phyloP scores from a whole-genome alignment of 495 filamentous ascomycete species.

The Hyaloscypha variabilis region DNA sequence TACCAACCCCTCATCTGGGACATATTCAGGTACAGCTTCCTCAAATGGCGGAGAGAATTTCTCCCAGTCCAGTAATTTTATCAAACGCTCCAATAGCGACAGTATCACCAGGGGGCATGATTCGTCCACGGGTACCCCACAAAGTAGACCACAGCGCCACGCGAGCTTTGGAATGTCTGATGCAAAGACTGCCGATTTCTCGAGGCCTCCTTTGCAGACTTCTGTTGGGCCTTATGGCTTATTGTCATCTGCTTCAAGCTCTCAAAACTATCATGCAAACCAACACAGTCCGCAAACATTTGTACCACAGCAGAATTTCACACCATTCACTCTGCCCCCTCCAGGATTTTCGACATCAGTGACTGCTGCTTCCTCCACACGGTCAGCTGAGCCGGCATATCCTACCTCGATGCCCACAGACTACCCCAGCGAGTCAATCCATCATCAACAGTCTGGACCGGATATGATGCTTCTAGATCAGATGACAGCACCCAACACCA shows the following conservation, averaged over 20 bases:
- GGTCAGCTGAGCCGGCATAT: constrained; percentile 27
- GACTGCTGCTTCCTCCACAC: constrained; percentile 23
- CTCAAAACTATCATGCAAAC: constrained; percentile 44
- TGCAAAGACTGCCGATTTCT: constrained; percentile 27
- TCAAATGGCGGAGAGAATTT: constrained; percentile 26
- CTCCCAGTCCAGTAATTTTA: constrained; percentile 19
- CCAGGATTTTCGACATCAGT: constrained; percentile 38
- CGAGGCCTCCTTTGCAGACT: constrained; percentile 48
- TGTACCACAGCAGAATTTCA: constrained; percentile 53
- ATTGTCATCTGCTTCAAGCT: constrained; percentile 49
- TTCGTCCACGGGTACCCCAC: constrained; percentile 11
- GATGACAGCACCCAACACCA: constrained; percentile 65
- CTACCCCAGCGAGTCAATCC: constrained; percentile 30
- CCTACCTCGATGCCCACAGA: constrained; percentile 30
- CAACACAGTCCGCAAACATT: constrained; percentile 43
- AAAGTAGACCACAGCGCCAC: constrained; percentile 24
- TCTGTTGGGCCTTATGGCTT: constrained; percentile 49
- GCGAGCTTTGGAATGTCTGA: constrained; percentile 32
- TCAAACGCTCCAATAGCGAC: constrained; percentile 34
- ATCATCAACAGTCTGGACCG: constrained; percentile 46
- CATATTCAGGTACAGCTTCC: constrained; percentile 34
- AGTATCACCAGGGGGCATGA: constrained; percentile 19
- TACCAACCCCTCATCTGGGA: constrained; percentile 47
- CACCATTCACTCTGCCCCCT: constrained; percentile 58
- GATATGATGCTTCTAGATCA: constrained; percentile 66